Conservation (phyloP, 352 stramenopile species). For the Globisporangium camurandrum region DNA sequence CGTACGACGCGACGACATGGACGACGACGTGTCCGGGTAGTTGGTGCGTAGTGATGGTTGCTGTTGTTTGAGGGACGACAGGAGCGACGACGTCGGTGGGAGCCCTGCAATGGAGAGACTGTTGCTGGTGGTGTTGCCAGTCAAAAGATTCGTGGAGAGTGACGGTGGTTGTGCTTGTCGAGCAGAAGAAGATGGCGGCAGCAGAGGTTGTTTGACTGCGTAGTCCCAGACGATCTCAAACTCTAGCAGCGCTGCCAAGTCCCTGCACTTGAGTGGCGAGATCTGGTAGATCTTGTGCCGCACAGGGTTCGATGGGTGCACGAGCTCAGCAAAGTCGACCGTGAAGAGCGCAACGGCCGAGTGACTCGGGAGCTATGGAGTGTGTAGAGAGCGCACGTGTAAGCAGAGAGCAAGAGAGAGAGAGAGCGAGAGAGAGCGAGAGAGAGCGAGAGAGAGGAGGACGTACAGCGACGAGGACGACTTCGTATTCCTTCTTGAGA, state of each 20-base stretch:
- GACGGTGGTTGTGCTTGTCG: background rate
- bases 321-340: slow-evolving; percentile 63
- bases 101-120: slow-evolving; percentile 18
- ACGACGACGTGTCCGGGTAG: slow-evolving; percentile 17
- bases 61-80: slow-evolving; percentile 21
- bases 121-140: background rate
- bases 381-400: background rate
- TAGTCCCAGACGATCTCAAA: slow-evolving; percentile 72
- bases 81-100: slow-evolving; percentile 34
- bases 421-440: background rate
- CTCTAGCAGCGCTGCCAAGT: slow-evolving; percentile 63
- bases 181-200: slow-evolving; percentile 8
- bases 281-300: slow-evolving; percentile 50
- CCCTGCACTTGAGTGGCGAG: slow-evolving; percentile 65
- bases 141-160: no score
- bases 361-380: slow-evolving; percentile 55
- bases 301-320: slow-evolving; percentile 38
- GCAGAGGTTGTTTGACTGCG: slow-evolving; percentile 12
- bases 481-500: slow-evolving; percentile 76
- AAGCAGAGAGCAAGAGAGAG: slow-evolving; percentile 1
- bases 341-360: slow-evolving; percentile 71
- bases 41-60: background rate
- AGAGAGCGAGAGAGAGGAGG: background rate
- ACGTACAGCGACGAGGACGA: slow-evolving; percentile 68
- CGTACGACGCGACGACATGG: slow-evolving; percentile 38